Conservation (phyloP, 106 monocot species). For the Dioscorea zingiberensis region DNA sequence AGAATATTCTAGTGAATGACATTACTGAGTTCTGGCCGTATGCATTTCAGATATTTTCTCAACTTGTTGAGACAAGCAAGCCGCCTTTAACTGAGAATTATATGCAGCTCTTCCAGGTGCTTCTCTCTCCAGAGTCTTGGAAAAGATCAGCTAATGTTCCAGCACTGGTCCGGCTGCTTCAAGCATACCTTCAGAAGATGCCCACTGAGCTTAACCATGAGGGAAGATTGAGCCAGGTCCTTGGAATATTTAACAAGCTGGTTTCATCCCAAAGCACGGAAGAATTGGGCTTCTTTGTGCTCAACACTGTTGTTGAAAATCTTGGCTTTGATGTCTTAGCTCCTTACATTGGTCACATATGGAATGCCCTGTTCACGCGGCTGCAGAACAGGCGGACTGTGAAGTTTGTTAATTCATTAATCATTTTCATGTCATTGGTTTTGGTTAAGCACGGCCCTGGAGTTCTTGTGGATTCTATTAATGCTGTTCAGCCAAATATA, state of each 20-base stretch:
- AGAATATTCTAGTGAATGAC: conserved; percentile 73
- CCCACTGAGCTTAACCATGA: conserved; percentile 75
- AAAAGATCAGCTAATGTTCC: conserved; percentile 69
- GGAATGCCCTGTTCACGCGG: conserved; percentile 58
- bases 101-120: conserved; percentile 76
- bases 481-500: conserved; percentile 63
- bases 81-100: conserved; percentile 79
- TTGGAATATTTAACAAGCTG: conserved; percentile 67
- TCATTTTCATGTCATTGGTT: conserved; percentile 92
- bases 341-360: conserved; percentile 57
- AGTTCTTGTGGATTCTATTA: conserved; percentile 71
- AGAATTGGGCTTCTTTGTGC: conserved; percentile 77
- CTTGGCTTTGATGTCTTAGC: conserved; percentile 58
- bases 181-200: conserved; percentile 79
- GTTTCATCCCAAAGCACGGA: conserved; percentile 44
- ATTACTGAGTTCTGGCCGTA: conserved; percentile 97
- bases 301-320: conserved; percentile 93
- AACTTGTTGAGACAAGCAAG: conserved; percentile 63
- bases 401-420: conserved; percentile 71
- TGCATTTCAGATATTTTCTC: conserved; percentile 93
- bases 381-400: conserved; percentile 49
- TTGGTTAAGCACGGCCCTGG: conserved; percentile 74
- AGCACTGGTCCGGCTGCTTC: conserved; percentile 67
- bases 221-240: conserved; percentile 62
- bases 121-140: conserved; percentile 73